Percentiles rank a stretch among this genome's conserved stretches.
phyloP scores from a whole-genome alignment of 257 asterid genomes.

The Solanum chilense region DNA sequence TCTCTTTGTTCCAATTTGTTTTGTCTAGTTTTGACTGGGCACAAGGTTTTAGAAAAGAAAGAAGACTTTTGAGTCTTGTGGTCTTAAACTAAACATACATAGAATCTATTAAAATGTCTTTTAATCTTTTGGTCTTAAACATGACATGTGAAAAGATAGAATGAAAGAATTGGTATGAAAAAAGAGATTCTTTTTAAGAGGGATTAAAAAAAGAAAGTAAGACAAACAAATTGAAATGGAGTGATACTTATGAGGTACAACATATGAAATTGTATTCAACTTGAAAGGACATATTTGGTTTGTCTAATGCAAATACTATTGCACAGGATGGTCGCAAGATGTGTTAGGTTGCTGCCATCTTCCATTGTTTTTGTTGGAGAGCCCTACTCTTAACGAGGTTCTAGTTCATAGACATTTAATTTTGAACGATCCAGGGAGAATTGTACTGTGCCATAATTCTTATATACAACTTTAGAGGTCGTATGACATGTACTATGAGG shows the following conservation, averaged over 20 bases:
- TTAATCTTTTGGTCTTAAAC: background rate
- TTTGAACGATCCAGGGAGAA: background rate
- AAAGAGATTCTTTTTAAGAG: background rate
- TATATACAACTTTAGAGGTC: background rate
- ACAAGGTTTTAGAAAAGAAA: too few relatives aligned
- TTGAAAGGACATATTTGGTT: background rate
- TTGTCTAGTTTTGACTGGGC: background rate
- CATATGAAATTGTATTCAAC: background rate
- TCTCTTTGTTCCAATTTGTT: background rate
- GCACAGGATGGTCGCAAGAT: background rate
- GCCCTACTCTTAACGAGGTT: background rate
- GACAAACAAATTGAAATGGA: background rate
- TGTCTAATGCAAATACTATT: background rate
- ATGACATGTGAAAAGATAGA: background rate
- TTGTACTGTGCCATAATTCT: background rate
- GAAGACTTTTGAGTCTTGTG: background rate
- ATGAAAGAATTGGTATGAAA: background rate
- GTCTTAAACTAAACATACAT: background rate
- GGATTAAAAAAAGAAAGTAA: background rate
- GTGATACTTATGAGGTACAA: background rate
- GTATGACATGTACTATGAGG: background rate
- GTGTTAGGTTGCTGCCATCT: background rate
- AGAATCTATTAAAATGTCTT: background rate
- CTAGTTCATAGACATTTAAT: background rate
- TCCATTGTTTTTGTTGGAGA: background rate